Evolutionary conservation across 2,329 filamentous ascomycete genomes (phyloP), one percentile per base, ranked within the genome.

Genomic region (Sordariomycetes sp.): DNA sequence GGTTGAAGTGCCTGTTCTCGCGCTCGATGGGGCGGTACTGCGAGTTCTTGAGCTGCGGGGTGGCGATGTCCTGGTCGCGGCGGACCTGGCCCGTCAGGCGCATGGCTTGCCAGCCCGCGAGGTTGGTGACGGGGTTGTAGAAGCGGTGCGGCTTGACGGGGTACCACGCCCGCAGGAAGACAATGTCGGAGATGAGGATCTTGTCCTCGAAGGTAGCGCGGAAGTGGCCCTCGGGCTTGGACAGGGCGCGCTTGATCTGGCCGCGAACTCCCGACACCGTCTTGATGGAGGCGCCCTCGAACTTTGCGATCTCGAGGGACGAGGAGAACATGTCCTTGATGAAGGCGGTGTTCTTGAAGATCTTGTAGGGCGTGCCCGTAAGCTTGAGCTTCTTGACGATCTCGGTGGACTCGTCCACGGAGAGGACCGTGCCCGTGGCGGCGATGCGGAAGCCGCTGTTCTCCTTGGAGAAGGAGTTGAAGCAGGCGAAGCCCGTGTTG

Each of bases 301-400:
- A 98, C 55, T 96, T 98, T 50, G 92, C 90, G 44, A 98, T 92
- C 56, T 98, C 92, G 27, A 98, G 78, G 0, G 86, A 72, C 1
- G 82, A 81, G 53, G 77, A 87, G 70, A 98, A 98, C 92, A 98
- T 98, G 63, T 94, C 86, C 59, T 92, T 93, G 64, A 98, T 87
- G 56, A 98, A 98, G 25, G 92, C 88, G 0, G 92, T 98, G 66
- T 98, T 98, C 63, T 94, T 94, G 76, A 93, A 96, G 59, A 96
- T 93, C 65, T 96, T 96, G 72, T 92, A 93, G 2, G 92, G 88
- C 31, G 77, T 72, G 39, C 92, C 92, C 0, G 87, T 95, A 32
- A 98, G 75, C 61, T 98, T 98, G 53, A 98, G 79, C 70, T 98
- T 98, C 74, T 98, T 98, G 58, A 98, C 92, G 44, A 98, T 96